A percentile compares a stretch with the other conserved stretches of the same genome.
Evolutionary conservation across 306 rosid genomes (phyloP).

Genomic region (Crataegus laevigata): DNA sequence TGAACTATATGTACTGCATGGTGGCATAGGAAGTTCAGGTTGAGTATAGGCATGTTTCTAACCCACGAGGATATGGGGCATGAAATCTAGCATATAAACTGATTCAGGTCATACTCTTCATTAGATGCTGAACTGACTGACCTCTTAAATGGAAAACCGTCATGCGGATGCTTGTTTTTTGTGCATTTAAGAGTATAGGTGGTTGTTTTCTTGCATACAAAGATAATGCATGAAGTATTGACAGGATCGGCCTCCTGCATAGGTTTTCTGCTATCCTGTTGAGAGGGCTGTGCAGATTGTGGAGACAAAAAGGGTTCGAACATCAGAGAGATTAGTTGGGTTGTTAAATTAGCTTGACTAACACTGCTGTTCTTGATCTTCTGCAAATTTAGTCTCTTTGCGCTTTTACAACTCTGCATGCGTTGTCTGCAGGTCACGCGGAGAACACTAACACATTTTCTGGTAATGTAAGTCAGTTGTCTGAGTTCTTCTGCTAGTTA

Average conservation of each 20-base stretch:
- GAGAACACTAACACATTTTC: constrained; percentile 25
- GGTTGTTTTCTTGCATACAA: not conserved
- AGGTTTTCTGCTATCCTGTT: not conserved
- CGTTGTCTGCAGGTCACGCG: constrained; percentile 37
- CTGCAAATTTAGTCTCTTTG: constrained; percentile 2
- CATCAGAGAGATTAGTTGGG: constrained; percentile 2
- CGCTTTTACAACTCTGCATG: constrained; percentile 15
- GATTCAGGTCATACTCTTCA: not conserved
- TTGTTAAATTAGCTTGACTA: constrained; percentile 5
- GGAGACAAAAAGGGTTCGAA: not conserved
- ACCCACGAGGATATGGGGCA: not conserved
- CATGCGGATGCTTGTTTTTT: not conserved
- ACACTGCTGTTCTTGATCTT: constrained; percentile 20
- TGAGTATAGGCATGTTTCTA: not conserved
- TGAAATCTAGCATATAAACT: not conserved
- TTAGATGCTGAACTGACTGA: not conserved
- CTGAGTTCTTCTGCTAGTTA: not conserved
- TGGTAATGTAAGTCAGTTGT: constrained; percentile 16
- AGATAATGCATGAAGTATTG: not conserved
- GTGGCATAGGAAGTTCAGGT: not conserved
- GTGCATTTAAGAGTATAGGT: not conserved
- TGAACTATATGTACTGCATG: not conserved
- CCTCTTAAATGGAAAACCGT: not conserved
- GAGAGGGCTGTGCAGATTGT: not conserved
- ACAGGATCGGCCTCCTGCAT: not conserved